A percentile compares a stretch with the other conserved stretches of the same genome.
phyloP scores from a whole-genome alignment of 306 rosid genomes.

The Acacia melanoxylon region DNA sequence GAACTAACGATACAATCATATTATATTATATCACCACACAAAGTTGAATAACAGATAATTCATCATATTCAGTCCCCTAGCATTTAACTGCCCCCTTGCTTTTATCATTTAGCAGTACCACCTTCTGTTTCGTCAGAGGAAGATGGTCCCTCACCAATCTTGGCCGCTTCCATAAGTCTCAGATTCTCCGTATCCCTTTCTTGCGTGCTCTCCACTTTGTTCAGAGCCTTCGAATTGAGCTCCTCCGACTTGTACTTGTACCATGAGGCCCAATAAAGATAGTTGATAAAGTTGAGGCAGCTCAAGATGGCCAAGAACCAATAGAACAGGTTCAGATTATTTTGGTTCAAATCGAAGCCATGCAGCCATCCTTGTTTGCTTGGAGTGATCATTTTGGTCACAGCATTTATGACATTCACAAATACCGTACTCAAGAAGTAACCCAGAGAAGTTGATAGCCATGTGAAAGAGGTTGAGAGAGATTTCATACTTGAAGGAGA shows the following conservation, averaged over 20 bases:
- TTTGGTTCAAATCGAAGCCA: conserved; percentile 54
- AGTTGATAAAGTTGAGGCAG: conserved; percentile 67
- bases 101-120: neutral
- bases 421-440: conserved; percentile 69
- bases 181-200: conserved; percentile 15
- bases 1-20: conserved; percentile 27
- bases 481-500: conserved; percentile 80
- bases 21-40: conserved; percentile 30
- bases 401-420: conserved; percentile 58
- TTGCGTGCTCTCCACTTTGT: conserved; percentile 4
- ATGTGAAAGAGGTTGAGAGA: conserved; percentile 76
- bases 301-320: conserved; percentile 90
- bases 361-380: conserved; percentile 75
- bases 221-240: conserved; percentile 24
- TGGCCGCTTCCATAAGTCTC: conserved; percentile 35
- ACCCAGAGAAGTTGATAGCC: conserved; percentile 66
- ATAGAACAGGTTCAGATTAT: conserved; percentile 69
- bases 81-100: conserved; percentile 19
- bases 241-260: conserved; percentile 82
- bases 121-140: conserved; percentile 40
- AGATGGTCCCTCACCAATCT: conserved; percentile 46
- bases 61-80: conserved; percentile 24
- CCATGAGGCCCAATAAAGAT: conserved; percentile 69
- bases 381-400: conserved; percentile 55
- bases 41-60: conserved; percentile 21